Percentiles rank a stretch among this genome's conserved stretches.
phyloP scores from a whole-genome alignment of 108 stramenopile species.

The Pseudonitzschia delicatissima region DNA sequence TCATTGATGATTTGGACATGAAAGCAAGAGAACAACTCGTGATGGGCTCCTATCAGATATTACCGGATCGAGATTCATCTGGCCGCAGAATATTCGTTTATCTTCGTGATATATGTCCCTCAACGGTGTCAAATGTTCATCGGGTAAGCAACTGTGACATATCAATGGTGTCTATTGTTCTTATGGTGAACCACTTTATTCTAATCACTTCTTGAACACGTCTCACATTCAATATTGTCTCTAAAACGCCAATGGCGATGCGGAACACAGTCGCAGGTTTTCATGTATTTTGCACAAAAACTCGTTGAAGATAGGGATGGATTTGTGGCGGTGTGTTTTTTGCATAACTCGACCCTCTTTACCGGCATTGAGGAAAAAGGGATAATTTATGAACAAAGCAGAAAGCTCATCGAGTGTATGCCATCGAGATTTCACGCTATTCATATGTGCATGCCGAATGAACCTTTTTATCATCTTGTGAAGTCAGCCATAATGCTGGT shows the following conservation, averaged over 20 bases:
- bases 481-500: not conserved
- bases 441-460: slow-evolving; percentile 1
- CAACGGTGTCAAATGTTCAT: too few species aligned
- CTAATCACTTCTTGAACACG: too few species aligned
- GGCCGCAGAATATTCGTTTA: not conserved
- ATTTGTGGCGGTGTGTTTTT: not conserved
- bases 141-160: too few species aligned
- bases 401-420: not conserved
- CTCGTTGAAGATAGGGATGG: not conserved
- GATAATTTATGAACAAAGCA: not conserved
- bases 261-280: not conserved
- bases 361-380: not conserved
- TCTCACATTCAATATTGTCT: too few species aligned
- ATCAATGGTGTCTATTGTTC: too few species aligned
- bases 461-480: not conserved
- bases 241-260: too few species aligned
- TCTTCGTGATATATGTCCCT: not conserved
- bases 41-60: slow-evolving; percentile 3
- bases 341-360: not conserved
- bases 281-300: not conserved
- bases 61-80: not conserved
- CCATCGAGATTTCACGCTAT: not conserved
- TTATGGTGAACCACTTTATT: too few species aligned
- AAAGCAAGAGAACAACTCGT: not conserved
- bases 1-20: not conserved